phyloP scores from a whole-genome alignment of 495 filamentous ascomycete species.

The Melanomma pulvis-pyrius region DNA sequence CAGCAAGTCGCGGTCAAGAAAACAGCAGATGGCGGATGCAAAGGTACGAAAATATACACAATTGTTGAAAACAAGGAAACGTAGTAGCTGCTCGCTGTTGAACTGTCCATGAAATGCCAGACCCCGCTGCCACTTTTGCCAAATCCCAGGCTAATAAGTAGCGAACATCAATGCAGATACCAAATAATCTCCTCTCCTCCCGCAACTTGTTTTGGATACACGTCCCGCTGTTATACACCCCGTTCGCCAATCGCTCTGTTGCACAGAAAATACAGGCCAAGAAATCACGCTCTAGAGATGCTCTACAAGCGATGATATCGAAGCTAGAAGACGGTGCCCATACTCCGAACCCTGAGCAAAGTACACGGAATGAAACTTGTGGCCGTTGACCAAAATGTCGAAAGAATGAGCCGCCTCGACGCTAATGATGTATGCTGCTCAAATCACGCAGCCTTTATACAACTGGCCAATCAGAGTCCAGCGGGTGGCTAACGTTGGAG shows the following conservation, averaged over 20 bases:
- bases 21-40: not conserved
- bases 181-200: not conserved
- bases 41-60: not conserved
- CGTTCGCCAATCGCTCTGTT: not conserved
- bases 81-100: not conserved
- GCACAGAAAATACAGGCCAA: not conserved
- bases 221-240: conserved; percentile 22
- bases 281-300: not conserved
- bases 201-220: not conserved
- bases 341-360: not conserved
- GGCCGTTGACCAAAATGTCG: not conserved
- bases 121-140: conserved; percentile 30
- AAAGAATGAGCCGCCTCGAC: not conserved
- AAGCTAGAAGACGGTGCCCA: not conserved
- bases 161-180: conserved; percentile 29
- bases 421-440: not conserved
- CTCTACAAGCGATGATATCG: not conserved
- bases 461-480: conserved; percentile 63
- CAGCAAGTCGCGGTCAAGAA: not conserved
- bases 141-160: conserved; percentile 10
- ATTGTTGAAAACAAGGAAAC: conserved; percentile 16
- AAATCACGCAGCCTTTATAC: conserved; percentile 21
- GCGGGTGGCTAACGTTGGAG: conserved; percentile 41
- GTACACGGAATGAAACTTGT: not conserved
- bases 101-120: conserved; percentile 30